A percentile compares a stretch with the other conserved stretches of the same genome.
These are phyloP conservation scores for Cinchona pubescens DNA, from an alignment of 257 asterid genomes.

Conservation along the genomic window DNA sequence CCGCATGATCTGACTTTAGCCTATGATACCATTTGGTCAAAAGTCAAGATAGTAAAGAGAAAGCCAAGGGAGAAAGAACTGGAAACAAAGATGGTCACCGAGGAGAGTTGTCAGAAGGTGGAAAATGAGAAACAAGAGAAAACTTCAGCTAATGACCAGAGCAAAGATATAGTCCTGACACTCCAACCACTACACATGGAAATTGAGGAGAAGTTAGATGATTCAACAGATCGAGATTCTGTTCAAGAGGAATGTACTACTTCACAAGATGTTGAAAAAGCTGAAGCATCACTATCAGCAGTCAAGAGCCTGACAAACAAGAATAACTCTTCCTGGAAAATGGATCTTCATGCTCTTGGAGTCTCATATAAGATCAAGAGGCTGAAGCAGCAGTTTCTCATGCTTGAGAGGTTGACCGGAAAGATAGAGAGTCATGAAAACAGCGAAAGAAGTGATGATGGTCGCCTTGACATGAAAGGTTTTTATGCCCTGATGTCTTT, in stretches of 20 bases:
- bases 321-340: constrained; percentile 43
- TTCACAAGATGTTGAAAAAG: constrained; percentile 25
- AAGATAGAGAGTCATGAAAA: constrained; percentile 52
- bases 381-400: constrained; percentile 75
- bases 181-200: constrained; percentile 46
- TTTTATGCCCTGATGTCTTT: constrained; percentile 48
- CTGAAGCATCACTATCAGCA: constrained; percentile 38
- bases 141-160: constrained; percentile 27
- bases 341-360: constrained; percentile 93
- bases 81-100: constrained; percentile 35
- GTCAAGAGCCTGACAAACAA: constrained; percentile 33
- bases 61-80: constrained; percentile 47
- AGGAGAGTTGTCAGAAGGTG: constrained; percentile 26
- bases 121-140: constrained; percentile 28
- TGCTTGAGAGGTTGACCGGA: constrained; percentile 80
- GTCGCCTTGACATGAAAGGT: constrained; percentile 34
- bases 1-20: constrained; percentile 29
- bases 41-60: constrained; percentile 62
- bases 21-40: constrained; percentile 67
- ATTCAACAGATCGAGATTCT: constrained; percentile 22
- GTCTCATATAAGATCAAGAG: constrained; percentile 89
- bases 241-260: constrained; percentile 34
- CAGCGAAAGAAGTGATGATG: constrained; percentile 27
- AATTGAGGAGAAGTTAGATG: constrained; percentile 29
- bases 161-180: constrained; percentile 62